Evolutionary conservation across 345 rosid genomes (phyloP).

Genomic region (Melaleuca alternifolia): DNA sequence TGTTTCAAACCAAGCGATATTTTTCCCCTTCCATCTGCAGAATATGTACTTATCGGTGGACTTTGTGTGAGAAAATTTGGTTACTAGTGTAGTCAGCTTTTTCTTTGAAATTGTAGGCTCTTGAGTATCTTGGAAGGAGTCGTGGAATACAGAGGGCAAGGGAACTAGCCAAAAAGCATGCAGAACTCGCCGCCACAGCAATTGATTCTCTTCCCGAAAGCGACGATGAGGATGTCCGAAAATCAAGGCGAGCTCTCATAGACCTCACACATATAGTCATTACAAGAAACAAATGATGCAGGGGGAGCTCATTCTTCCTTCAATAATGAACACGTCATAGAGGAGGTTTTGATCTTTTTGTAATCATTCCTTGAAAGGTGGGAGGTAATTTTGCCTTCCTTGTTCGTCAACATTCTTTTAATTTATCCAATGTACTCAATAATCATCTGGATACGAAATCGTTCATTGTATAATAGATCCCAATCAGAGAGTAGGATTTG

Average conservation of each 20-base stretch:
- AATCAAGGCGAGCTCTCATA: conserved; percentile 73
- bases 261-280: conserved; percentile 78
- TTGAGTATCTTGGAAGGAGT: conserved; percentile 90
- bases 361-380: background rate
- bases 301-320: background rate
- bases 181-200: conserved; percentile 65
- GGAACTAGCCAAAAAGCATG: conserved; percentile 76
- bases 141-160: conserved; percentile 67
- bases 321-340: background rate
- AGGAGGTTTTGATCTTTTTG: background rate
- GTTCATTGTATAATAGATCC: background rate
- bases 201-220: conserved; percentile 66
- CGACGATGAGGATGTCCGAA: conserved; percentile 53
- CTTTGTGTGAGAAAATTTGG: background rate
- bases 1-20: background rate
- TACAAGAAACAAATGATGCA: conserved; percentile 50
- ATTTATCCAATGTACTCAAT: background rate
- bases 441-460: background rate
- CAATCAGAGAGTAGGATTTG: background rate
- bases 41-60: background rate
- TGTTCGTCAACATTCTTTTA: background rate
- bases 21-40: background rate
- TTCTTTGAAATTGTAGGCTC: conserved; percentile 35
- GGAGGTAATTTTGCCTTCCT: background rate
- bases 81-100: background rate